phyloP scores from a whole-genome alignment of 2,329 filamentous ascomycete species.

The Harringtonia lauricola region DNA sequence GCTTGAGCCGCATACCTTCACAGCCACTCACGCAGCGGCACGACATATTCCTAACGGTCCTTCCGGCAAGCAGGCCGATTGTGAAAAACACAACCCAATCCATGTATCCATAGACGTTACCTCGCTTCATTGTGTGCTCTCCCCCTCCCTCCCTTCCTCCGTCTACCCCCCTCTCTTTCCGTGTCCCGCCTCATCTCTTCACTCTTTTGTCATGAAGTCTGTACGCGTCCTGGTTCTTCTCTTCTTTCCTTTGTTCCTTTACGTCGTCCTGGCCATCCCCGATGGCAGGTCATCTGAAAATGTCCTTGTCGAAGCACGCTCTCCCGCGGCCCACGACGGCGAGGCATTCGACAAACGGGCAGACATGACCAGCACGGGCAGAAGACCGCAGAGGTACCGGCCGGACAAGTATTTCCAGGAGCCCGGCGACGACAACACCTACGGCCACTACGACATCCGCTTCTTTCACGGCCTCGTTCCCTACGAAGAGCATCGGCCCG shows the following conservation, averaged over 20 bases:
- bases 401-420: conserved; percentile 55
- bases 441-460: conserved; percentile 64
- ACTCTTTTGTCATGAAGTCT: neutral
- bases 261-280: too few species aligned
- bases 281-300: conserved; percentile 17
- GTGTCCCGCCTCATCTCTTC: neutral
- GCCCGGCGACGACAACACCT: conserved; percentile 44
- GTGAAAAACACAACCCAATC: too few species aligned
- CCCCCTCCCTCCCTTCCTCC: neutral
- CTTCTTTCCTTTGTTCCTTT: neutral
- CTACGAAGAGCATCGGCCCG: conserved; percentile 55
- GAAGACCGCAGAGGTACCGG: conserved; percentile 13
- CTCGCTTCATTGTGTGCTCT: neutral
- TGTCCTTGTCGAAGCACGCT: conserved; percentile 18
- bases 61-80: too few species aligned
- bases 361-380: neutral
- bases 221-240: neutral
- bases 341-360: neutral
- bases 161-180: neutral
- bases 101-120: too few species aligned
- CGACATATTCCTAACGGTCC: too few species aligned
- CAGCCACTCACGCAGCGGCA: too few species aligned
- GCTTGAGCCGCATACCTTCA: too few species aligned
- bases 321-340: too few species aligned
- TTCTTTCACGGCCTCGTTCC: conserved; percentile 54